These are phyloP conservation scores for Yarrowia sp. DNA, from an alignment of 805 yeast genomes.

Conservation along the genomic window DNA sequence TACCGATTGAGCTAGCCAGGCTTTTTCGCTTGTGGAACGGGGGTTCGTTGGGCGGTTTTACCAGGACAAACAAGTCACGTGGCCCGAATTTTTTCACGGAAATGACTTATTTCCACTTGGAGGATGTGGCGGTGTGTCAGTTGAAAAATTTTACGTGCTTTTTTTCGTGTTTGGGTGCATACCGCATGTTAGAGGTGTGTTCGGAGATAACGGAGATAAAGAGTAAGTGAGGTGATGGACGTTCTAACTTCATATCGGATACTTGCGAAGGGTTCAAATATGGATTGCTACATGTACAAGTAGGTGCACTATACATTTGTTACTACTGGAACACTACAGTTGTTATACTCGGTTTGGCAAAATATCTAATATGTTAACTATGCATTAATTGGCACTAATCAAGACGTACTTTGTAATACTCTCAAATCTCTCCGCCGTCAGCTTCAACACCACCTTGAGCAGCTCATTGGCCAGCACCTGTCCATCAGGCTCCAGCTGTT, in stretches of 20 bases:
- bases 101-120: not conserved
- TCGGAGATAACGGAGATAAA: no score
- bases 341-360: no score
- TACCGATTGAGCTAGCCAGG: constrained; percentile 24
- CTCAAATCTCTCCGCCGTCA: constrained; percentile 69
- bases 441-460: constrained; percentile 55
- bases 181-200: no score
- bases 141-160: no score
- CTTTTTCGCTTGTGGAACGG: not conserved
- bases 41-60: not conserved
- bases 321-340: no score
- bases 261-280: no score
- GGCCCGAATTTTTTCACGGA: not conserved
- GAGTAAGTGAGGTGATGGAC: no score
- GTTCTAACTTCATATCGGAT: no score
- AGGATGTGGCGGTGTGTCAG: no score
- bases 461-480: constrained; percentile 61
- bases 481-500: constrained; percentile 44
- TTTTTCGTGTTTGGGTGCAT: no score
- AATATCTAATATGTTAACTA: not conserved
- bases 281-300: no score
- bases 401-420: constrained; percentile 73
- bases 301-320: no score
- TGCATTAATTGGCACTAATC: constrained; percentile 43
- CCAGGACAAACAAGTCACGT: not conserved